Base-by-base conservation (phyloP, 805 yeast species). In the Teunomyces pallodes region DNA sequence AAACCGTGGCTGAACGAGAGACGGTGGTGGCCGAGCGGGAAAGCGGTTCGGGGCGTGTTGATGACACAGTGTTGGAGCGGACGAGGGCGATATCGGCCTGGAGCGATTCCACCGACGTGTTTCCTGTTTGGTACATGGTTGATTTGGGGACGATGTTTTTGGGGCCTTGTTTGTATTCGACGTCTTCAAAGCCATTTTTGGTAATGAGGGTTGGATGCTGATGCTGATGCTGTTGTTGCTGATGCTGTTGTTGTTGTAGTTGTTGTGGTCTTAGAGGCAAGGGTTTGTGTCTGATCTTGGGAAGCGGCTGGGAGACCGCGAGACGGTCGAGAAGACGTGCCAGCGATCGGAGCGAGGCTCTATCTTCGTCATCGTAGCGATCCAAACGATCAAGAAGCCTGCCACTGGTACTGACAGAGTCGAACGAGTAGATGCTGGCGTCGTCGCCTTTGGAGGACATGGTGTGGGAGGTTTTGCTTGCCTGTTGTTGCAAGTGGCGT, bases 331-430 rank as follows among this genome's bases (percentile, higher is more conserved):
- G 53, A 16, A 67, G 55, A 38, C 70, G 48, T 20, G 3, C 69
- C 70, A 9, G 65, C 60, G 24, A 70, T 20, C 24, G 24, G 24
- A 20, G 6, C 24, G 24, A 20, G 24, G 24, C 52, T 12, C 64
- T 47, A 16, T 26, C 48, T 7, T 52, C 56, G n/a, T 44, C 50
- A 38, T 56, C 55, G 32, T 53, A 52, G 41, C 58, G 44, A 36
- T 60, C 67, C 40, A 70, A 53, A 5, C 75, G 60, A 51, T 74
- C 78, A 9, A 74, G 57, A 28, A 74, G 60, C 38, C 77, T 52
- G 4, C 76, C 76, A 52, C 61, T 70, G 28, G 77, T 73, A 39
- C 72, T 65, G 7, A 72, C 75, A 4, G 76, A 71, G 36, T 73
- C 77, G 46, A 72, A 74, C 9, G 76, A 69, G 52, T 71, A 72